Evolutionary conservation across 2,329 filamentous ascomycete genomes (phyloP).

Genomic region (Stachybotrys echinatus): DNA sequence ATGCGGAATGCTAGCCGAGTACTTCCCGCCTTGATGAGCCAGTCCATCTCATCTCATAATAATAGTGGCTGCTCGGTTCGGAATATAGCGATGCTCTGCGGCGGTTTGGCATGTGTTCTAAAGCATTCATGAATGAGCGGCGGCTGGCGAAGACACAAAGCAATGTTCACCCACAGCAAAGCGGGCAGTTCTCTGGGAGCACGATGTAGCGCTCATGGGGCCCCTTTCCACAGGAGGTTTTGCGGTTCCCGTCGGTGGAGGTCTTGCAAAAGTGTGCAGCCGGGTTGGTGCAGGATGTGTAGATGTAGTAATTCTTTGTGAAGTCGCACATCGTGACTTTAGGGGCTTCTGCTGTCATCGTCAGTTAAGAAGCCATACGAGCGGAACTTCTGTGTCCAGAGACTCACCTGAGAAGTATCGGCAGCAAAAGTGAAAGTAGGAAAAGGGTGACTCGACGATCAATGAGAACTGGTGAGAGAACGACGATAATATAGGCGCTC

Average conservation of each 20-base stretch:
- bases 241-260: slow-evolving; percentile 59
- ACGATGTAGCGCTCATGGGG: slow-evolving; percentile 74
- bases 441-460: no score
- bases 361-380: background rate
- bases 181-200: slow-evolving; percentile 54
- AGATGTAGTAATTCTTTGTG: slow-evolving; percentile 74
- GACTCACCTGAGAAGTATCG: background rate
- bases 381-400: background rate
- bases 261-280: slow-evolving; percentile 67
- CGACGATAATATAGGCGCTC: background rate
- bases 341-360: background rate
- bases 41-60: no score
- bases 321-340: slow-evolving; percentile 51
- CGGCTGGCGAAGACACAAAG: background rate
- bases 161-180: slow-evolving; percentile 33
- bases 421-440: no score
- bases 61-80: background rate
- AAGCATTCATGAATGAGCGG: background rate
- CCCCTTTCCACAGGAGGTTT: slow-evolving; percentile 53
- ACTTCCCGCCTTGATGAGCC: no score
- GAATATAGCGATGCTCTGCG: no score
- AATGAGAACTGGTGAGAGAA: no score
- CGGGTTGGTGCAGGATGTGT: slow-evolving; percentile 64
- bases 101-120: no score
- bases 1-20: no score